Evolutionary conservation across 257 asterid genomes (phyloP).

Genomic region (Fraxinus quadrangulata): DNA sequence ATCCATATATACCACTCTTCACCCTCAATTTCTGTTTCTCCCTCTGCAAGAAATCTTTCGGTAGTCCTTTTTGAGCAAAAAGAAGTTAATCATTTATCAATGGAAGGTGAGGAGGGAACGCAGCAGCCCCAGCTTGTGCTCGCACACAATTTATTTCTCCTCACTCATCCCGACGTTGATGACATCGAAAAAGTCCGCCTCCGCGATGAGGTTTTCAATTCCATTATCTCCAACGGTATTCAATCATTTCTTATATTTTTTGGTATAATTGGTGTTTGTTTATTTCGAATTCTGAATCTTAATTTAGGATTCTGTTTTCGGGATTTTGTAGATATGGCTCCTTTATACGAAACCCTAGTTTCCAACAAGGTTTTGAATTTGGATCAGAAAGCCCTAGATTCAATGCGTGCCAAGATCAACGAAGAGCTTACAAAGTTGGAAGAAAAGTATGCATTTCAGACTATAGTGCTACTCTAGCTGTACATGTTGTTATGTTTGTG

Average conservation of each 20-base stretch:
- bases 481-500: not conserved
- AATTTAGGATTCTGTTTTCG: constrained; percentile 2
- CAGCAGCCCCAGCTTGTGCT: constrained; percentile 86
- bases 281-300: not conserved
- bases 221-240: constrained; percentile 75
- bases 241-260: not conserved
- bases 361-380: constrained; percentile 53
- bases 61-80: not conserved
- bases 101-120: constrained; percentile 79
- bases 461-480: not conserved
- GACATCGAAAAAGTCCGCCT: constrained; percentile 91
- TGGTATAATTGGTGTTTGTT: not conserved
- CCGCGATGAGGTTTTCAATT: constrained; percentile 76
- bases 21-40: not conserved
- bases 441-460: constrained; percentile 47
- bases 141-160: constrained; percentile 72
- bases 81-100: constrained; percentile 19
- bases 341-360: constrained; percentile 77
- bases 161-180: constrained; percentile 76
- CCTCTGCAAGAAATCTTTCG: constrained; percentile 1
- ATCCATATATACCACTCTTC: not conserved
- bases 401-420: constrained; percentile 67
- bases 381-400: constrained; percentile 70
- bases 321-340: constrained; percentile 65
- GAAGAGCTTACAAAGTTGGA: constrained; percentile 74